Conservation (phyloP, 257 asterid genomes). For the Eucommia ulmoides region DNA sequence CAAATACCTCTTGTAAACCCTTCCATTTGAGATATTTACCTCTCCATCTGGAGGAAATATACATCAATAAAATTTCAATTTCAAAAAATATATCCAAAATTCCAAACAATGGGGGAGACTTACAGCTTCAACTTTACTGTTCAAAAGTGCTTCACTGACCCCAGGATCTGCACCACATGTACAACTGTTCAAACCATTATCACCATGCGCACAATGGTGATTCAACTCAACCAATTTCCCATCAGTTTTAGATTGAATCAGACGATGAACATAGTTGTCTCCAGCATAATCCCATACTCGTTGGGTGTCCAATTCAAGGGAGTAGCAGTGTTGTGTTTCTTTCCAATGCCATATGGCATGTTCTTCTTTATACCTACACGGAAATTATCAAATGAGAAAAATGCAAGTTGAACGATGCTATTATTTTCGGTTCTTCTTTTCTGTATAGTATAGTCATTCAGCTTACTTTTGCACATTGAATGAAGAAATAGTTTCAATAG, state of each 20-base stretch:
- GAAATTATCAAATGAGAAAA: too few relatives aligned
- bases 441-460: too few relatives aligned
- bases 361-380: slow-evolving; percentile 64
- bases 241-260: slow-evolving; percentile 92
- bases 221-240: slow-evolving; percentile 89
- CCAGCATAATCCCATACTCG: slow-evolving; percentile 98
- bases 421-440: background rate
- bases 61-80: too few relatives aligned
- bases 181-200: slow-evolving; percentile 38
- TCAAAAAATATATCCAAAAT: too few relatives aligned
- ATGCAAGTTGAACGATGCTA: background rate
- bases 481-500: too few relatives aligned
- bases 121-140: slow-evolving; percentile 79
- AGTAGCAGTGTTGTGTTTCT: slow-evolving; percentile 93
- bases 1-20: too few relatives aligned
- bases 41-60: too few relatives aligned
- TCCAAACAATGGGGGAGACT: slow-evolving; percentile 7
- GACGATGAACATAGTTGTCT: slow-evolving; percentile 90
- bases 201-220: slow-evolving; percentile 36
- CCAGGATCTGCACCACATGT: slow-evolving; percentile 25
- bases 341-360: slow-evolving; percentile 88
- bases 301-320: slow-evolving; percentile 92
- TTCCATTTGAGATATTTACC: too few relatives aligned
- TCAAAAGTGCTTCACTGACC: slow-evolving; percentile 37
- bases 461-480: too few relatives aligned